A percentile compares a stretch with the other conserved stretches of the same genome.
phyloP scores from a whole-genome alignment of 202 grass and related monocot genomes.

The Carex sylvatica region DNA sequence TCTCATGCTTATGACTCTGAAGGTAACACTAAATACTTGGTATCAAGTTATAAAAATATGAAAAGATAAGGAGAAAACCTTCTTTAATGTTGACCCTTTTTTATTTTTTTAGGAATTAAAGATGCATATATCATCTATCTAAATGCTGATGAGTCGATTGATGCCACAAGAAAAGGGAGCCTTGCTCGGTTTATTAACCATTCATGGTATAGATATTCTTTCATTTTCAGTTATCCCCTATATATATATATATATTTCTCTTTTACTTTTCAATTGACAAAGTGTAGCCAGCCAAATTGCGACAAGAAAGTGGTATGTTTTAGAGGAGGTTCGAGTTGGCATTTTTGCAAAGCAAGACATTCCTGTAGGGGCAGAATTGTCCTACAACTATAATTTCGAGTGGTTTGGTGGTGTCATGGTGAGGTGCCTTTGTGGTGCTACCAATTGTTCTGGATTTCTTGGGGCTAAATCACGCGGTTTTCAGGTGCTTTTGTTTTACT shows the following conservation, averaged over 20 bases:
- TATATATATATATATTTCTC: background rate
- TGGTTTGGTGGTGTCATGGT: slow-evolving; percentile 92
- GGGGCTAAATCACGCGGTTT: slow-evolving; percentile 98
- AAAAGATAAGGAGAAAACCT: background rate
- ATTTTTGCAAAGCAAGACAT: slow-evolving; percentile 97
- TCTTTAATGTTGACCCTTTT: slow-evolving; percentile 18
- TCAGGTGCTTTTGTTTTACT: slow-evolving; percentile 48
- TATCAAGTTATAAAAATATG: slow-evolving; percentile 1
- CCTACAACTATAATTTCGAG: slow-evolving; percentile 98
- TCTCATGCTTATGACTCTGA: slow-evolving; percentile 86
- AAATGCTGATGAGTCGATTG: slow-evolving; percentile 92
- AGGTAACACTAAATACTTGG: slow-evolving; percentile 43
- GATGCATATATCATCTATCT: slow-evolving; percentile 97
- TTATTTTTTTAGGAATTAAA: slow-evolving; percentile 54
- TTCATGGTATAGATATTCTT: slow-evolving; percentile 60
- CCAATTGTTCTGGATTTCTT: slow-evolving; percentile 90
- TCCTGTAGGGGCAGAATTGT: slow-evolving; percentile 64
- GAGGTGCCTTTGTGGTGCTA: slow-evolving; percentile 83
- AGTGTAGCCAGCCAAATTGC: slow-evolving; percentile 86
- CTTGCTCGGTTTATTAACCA: slow-evolving; percentile 95
- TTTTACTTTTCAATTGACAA: slow-evolving; percentile 17
- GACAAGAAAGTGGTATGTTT: slow-evolving; percentile 95
- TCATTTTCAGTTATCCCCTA: slow-evolving; percentile 16
- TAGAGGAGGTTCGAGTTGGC: slow-evolving; percentile 92
- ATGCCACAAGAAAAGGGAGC: slow-evolving; percentile 95